A percentile compares a stretch with the other conserved stretches of the same genome.
These are phyloP conservation scores for Pleurotus cornucopiae DNA, from an alignment of 768 basidiomycete species.

Conservation along the genomic window DNA sequence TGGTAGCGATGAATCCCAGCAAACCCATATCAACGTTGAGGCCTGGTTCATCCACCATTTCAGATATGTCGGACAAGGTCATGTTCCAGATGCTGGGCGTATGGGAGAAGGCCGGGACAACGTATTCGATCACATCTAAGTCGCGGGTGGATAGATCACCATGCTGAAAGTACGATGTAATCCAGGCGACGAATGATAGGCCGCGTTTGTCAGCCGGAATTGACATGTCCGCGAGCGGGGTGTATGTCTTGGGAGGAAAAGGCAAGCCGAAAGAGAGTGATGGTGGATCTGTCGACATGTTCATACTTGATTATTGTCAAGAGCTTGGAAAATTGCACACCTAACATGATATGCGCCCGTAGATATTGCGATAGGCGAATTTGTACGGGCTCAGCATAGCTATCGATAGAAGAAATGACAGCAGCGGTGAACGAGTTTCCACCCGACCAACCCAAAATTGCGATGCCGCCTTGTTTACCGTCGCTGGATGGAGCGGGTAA, in stretches of 20 bases:
- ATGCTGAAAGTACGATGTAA: conserved; percentile 29
- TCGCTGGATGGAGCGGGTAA: conserved; percentile 21
- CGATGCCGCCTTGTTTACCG: conserved; percentile 23
- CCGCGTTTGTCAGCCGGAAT: conserved; percentile 18
- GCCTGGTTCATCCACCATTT: conserved; percentile 7
- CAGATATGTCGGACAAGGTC: conserved; percentile 9
- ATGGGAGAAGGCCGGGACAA: conserved; percentile 15
- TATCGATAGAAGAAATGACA: conserved; percentile 16
- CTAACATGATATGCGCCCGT: conserved; percentile 21
- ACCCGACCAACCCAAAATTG: conserved; percentile 31
- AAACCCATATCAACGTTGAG: background rate
- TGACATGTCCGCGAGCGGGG: conserved; percentile 18
- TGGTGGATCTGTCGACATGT: conserved; percentile 18
- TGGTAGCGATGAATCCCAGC: too few relatives aligned
- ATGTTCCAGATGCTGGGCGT: conserved; percentile 23
- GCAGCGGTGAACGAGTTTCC: conserved; percentile 22
- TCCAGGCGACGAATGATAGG: conserved; percentile 21
- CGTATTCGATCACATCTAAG: conserved; percentile 18
- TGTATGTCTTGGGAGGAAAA: conserved; percentile 18
- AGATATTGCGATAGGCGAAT: conserved; percentile 17
- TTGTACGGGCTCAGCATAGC: conserved; percentile 15
- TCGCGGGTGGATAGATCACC: conserved; percentile 20
- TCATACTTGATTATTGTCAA: too few relatives aligned
- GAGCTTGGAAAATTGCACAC: conserved; percentile 12
- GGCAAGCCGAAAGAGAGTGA: conserved; percentile 21